These are phyloP conservation scores for Mycosphaerelloides madeirae DNA, from an alignment of 2,329 filamentous ascomycete genomes.

Conservation along the genomic window DNA sequence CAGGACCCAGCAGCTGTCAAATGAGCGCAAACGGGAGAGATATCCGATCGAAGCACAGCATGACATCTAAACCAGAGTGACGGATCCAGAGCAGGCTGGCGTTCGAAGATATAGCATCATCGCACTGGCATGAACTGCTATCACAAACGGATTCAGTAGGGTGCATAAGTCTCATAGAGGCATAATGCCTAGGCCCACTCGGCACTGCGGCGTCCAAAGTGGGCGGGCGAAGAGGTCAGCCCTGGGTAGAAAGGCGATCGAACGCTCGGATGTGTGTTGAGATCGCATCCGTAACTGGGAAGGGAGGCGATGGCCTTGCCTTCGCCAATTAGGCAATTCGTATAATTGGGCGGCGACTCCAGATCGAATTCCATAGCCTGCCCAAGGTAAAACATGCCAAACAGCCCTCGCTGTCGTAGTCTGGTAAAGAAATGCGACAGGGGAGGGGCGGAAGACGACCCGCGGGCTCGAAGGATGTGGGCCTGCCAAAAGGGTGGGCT, in stretches of 20 bases:
- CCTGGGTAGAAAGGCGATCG: conserved; percentile 1
- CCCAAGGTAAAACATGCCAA: not conserved
- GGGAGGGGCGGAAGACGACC: conserved; percentile 8
- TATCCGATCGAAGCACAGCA: conserved; percentile 30
- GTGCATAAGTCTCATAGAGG: conserved; percentile 14
- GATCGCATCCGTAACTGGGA: too few relatives aligned
- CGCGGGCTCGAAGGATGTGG: conserved; percentile 3
- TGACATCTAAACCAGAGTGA: conserved; percentile 24
- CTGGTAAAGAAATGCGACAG: not conserved
- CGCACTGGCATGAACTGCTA: conserved; percentile 11
- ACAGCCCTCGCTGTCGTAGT: too few relatives aligned
- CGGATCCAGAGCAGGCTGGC: conserved; percentile 18
- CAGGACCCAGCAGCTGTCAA: too few relatives aligned
- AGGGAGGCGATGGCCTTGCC: too few relatives aligned
- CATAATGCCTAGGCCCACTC: conserved; percentile 15
- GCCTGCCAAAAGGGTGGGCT: conserved; percentile 1
- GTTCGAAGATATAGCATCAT: conserved; percentile 21
- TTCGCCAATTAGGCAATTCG: not conserved
- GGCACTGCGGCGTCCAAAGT: too few relatives aligned
- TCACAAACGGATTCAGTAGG: conserved; percentile 14
- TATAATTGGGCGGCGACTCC: conserved; percentile 6
- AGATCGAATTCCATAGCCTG: too few relatives aligned
- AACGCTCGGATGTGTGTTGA: conserved; percentile 7
- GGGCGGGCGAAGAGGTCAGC: too few relatives aligned
- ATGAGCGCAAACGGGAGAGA: conserved; percentile 7